phyloP scores from a whole-genome alignment of 345 rosid species.

The Brassica nigra region DNA sequence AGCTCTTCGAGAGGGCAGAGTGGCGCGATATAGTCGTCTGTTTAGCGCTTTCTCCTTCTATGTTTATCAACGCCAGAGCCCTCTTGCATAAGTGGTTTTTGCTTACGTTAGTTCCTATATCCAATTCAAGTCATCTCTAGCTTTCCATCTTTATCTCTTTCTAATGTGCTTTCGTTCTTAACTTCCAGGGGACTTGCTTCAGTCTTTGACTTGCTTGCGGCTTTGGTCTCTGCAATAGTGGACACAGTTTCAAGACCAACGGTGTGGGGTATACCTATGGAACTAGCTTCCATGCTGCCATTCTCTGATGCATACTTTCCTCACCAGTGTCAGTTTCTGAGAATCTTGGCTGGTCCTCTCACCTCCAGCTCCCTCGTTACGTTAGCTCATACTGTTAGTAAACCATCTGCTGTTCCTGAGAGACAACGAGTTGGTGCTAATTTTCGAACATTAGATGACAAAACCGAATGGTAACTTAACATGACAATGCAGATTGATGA shows the following conservation, averaged over 20 bases:
- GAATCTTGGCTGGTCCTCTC: conserved; percentile 58
- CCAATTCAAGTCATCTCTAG: background rate
- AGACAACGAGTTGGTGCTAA: conserved; percentile 28
- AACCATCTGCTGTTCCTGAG: conserved; percentile 21
- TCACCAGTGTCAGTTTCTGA: conserved; percentile 42
- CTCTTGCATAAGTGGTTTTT: conserved; percentile 75
- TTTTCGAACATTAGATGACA: conserved; percentile 44
- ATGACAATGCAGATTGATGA: background rate
- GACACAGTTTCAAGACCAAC: conserved; percentile 66
- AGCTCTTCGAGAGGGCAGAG: conserved; percentile 57
- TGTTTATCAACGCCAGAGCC: conserved; percentile 44
- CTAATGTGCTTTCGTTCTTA: conserved; percentile 23
- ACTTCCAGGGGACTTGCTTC: conserved; percentile 64
- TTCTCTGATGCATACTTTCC: conserved; percentile 73
- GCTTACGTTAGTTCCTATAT: conserved; percentile 52
- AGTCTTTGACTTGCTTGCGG: conserved; percentile 57
- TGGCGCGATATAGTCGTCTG: conserved; percentile 47
- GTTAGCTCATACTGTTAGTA: conserved; percentile 47
- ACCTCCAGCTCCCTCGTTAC: conserved; percentile 43
- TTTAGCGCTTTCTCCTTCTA: conserved; percentile 27
- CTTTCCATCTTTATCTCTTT: conserved; percentile 2
- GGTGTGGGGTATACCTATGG: conserved; percentile 66
- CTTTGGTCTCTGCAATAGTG: conserved; percentile 51
- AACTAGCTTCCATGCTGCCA: conserved; percentile 59
- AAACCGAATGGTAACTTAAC: conserved; percentile 62